Percentiles rank a stretch among this genome's conserved stretches.
These are phyloP conservation scores for Apiospora malaysiana DNA, from an alignment of 2,329 filamentous ascomycete genomes.

Conservation along the genomic window DNA sequence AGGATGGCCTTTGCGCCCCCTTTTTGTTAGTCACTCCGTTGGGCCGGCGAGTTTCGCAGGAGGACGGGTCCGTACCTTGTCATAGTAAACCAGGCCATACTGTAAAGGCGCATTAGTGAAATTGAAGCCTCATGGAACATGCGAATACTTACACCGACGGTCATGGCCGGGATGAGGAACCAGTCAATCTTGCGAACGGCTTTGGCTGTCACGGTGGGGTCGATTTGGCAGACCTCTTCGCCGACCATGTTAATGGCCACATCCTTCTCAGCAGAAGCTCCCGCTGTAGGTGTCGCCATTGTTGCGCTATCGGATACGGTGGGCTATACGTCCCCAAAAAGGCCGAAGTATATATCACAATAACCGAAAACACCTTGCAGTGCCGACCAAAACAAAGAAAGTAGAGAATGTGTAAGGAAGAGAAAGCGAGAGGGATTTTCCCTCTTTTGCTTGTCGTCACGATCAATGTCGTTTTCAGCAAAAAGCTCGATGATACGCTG, in stretches of 20 bases:
- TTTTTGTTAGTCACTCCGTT: slow-evolving; percentile 35
- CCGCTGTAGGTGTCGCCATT: slow-evolving; percentile 7
- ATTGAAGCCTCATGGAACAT: background rate
- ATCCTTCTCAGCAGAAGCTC: slow-evolving; percentile 50
- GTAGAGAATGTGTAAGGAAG: background rate
- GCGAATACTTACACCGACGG: slow-evolving; percentile 47
- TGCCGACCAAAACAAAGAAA: background rate
- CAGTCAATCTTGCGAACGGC: slow-evolving; percentile 71
- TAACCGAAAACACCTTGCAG: background rate
- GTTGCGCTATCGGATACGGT: background rate
- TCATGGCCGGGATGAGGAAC: slow-evolving; percentile 72
- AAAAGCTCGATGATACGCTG: slow-evolving; percentile 16
- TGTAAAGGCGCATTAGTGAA: slow-evolving; percentile 38
- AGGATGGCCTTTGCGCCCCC: slow-evolving; percentile 62
- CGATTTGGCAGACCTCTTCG: slow-evolving; percentile 58
- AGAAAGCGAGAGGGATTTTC: background rate
- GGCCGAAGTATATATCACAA: background rate
- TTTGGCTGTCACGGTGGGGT: slow-evolving; percentile 58
- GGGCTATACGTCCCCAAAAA: background rate
- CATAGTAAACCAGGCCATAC: slow-evolving; percentile 73
- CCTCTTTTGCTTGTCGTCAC: background rate
- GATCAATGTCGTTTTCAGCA: background rate
- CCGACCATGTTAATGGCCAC: slow-evolving; percentile 65
- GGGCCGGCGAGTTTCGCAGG: background rate
- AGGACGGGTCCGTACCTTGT: slow-evolving; percentile 56